A percentile compares a stretch with the other conserved stretches of the same genome.
Evolutionary conservation across 164 flowering plant species (phyloP).

Genomic region (Chloranthus sessilifolius): DNA sequence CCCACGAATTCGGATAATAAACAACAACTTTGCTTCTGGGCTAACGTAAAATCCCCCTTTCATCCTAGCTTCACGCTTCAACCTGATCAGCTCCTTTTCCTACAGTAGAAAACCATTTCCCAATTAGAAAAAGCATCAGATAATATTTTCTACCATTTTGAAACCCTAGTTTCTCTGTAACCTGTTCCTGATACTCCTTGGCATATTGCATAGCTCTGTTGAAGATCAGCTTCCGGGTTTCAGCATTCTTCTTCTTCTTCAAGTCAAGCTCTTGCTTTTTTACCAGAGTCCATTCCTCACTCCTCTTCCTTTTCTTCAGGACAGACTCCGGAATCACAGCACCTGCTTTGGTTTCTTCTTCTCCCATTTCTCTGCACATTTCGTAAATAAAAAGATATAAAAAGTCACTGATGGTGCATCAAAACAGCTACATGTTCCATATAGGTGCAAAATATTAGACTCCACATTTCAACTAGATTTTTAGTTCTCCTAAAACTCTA

Average conservation of each 20-base stretch:
- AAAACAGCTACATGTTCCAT: too few relatives aligned
- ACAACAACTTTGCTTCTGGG: constrained; percentile 56
- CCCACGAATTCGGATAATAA: constrained; percentile 57
- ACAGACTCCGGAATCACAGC: constrained; percentile 49
- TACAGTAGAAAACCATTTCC: not conserved
- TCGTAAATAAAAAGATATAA: too few relatives aligned
- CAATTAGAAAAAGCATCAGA: too few relatives aligned
- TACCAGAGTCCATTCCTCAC: constrained; percentile 49
- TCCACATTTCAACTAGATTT: too few relatives aligned
- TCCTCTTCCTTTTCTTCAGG: constrained; percentile 52
- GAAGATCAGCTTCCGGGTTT: constrained; percentile 43
- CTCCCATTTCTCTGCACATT: constrained; percentile 31
- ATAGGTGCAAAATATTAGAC: too few relatives aligned
- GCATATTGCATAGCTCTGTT: constrained; percentile 43
- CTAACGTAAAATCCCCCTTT: constrained; percentile 57
- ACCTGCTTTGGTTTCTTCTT: constrained; percentile 26
- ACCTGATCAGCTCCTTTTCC: constrained; percentile 27
- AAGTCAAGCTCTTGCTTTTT: constrained; percentile 28
- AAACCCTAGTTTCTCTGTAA: too few relatives aligned
- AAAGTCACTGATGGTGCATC: too few relatives aligned
- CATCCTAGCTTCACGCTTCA: constrained; percentile 37
- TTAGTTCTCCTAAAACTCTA: too few relatives aligned
- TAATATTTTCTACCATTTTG: too few relatives aligned
- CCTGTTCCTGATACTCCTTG: constrained; percentile 44
- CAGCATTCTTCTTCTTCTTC: constrained; percentile 37